Base-by-base conservation (phyloP, 148 eudicot genomes). In the Chenopodium berlandieri region DNA sequence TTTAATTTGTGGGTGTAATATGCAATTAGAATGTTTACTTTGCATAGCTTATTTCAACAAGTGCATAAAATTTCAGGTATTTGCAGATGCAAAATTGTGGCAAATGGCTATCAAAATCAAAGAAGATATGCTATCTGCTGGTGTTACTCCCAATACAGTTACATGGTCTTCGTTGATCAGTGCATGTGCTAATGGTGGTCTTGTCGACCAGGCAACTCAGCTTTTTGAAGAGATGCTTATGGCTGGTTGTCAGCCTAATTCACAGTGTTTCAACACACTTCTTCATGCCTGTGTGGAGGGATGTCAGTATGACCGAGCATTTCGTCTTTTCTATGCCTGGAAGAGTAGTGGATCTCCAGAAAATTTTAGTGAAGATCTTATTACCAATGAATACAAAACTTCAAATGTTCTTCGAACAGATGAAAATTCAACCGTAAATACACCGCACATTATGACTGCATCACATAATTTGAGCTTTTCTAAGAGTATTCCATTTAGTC, bases 201-300 rank as follows among this genome's bases (percentile, higher is more conserved):
- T 88, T 40, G 91, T 89, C 75, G 96, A 95, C 75, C 91, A 89
- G 85, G 90, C 98, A 81, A 85, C 90, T 80, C 85, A 86, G 70
- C 82, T 95, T 81, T 93, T 95, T 77, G 89, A 93, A 78, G 98
- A 95, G 78, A 95, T 95, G 98, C 89, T 94, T 88, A 74, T 86
- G 80, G 87, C 93, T 82, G 98, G 98, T 65, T 89, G 95, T 85
- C 82, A 88, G 84, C 98, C 99, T 74, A 95, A 93, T 87, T 65
- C 97, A 40, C 98, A 88, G 83, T 95, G 99, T 77, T 91, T 88
- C 88, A 95, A 95, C 77, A 86, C 74, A 20, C 93, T 95, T 86
- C 97, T 95, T 77, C 93, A 94, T 94, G 99, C 99, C 73, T 95
- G 95, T 79, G 97, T 90, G 63, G 97, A 91, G 90, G 94, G 93